phyloP scores from a whole-genome alignment of 345 rosid genomes.

The Linum trigynum region DNA sequence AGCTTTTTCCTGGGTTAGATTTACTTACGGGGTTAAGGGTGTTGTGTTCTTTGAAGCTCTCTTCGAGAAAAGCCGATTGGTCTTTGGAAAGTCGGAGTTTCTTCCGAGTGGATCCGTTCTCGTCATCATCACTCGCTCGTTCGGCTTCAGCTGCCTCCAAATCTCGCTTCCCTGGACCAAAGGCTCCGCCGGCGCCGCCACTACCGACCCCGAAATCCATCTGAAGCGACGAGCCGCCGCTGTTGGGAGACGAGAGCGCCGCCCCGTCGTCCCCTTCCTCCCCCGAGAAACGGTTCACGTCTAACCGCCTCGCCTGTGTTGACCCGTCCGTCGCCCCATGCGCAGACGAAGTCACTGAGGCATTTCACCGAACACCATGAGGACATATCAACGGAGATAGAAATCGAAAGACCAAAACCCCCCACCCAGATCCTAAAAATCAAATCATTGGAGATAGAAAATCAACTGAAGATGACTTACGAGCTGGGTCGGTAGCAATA shows the following conservation, averaged over 20 bases:
- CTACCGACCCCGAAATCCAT: conserved; percentile 51
- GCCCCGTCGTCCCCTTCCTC: conserved; percentile 45
- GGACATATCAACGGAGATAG: background rate
- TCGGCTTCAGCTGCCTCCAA: conserved; percentile 46
- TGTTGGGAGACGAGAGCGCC: conserved; percentile 64
- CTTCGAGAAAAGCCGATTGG: conserved; percentile 92
- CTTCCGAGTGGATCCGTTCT: conserved; percentile 79
- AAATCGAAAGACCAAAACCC: background rate
- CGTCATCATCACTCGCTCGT: conserved; percentile 79
- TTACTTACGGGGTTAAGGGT: conserved; percentile 77
- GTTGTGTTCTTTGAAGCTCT: conserved; percentile 79
- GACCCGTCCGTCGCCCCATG: conserved; percentile 29
- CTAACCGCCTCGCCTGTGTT: conserved; percentile 25
- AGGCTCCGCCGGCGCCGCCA: conserved; percentile 13
- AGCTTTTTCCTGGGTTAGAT: background rate
- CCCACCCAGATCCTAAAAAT: background rate
- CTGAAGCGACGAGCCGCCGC: conserved; percentile 72
- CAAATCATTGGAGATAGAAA: background rate
- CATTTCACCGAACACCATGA: background rate
- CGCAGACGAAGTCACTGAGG: conserved; percentile 25
- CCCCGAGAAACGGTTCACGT: conserved; percentile 39
- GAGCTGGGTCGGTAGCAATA: conserved; percentile 12
- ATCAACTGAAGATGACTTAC: background rate
- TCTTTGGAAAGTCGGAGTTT: conserved; percentile 86
- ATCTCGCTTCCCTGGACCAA: conserved; percentile 24